Base-by-base conservation (phyloP, 179 eudicot species). In the Beta macrorhiza region DNA sequence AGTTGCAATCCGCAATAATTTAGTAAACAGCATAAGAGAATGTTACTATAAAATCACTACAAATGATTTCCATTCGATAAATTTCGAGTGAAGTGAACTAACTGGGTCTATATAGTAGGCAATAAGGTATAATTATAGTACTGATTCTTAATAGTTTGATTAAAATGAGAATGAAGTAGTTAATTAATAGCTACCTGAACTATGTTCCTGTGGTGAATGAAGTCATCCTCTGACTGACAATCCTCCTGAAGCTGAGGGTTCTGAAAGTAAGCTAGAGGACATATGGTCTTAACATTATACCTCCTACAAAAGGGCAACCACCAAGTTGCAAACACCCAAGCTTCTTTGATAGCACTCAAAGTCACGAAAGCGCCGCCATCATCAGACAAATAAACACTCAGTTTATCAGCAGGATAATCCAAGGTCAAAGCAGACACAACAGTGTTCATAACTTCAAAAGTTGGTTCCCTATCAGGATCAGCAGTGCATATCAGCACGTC, bases 401-500 rank as follows among this genome's bases (percentile, higher is more conserved):
- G 78, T 82, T 91, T 91, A 6, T 85, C 74, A 0, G 85, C 55
- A 7, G 92, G 92, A 49, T 90, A 91, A 51, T 91, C 95, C 61
- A 90, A 75, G 0, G 90, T 82, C 91, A 91, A 81, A 8, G 91
- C 91, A 8, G 93, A 91, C 45, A 90, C 57, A 42, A 91, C 86
- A 14, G 93, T 91, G 87, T 91, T 91, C 90, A 90, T 86, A 16
- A 91, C 92, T 9, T 79, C 85, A n/a, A 88, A 11, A 0, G 86
- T 73, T 8, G 95, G 92, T 84, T 91, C 95, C 69, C 80, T 90
- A 7, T 9, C 65, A 0, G 93, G 91, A 55, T 91, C 93, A 19
- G 92, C 90, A 2, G 95, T 91, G 83, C 91, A 90, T 63, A 91
- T 57, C 49, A 91, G 86, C 45, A 91, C 92, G 45, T 91, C 93